These are phyloP conservation scores for Imleria badia DNA, from an alignment of 768 basidiomycete genomes.

Conservation along the genomic window DNA sequence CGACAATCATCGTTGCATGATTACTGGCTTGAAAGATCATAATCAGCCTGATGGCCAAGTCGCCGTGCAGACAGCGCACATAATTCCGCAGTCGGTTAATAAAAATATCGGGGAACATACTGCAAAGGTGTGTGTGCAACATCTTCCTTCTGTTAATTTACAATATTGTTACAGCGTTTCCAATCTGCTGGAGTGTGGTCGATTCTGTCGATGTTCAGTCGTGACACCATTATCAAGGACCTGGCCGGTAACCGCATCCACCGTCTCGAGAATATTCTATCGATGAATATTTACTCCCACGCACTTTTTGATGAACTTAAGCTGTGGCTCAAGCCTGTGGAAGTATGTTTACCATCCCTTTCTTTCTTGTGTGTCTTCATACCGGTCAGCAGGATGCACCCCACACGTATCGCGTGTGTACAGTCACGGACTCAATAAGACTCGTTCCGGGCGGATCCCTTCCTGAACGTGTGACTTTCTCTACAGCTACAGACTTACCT, in stretches of 20 bases:
- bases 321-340: constrained; percentile 7
- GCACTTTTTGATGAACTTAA: neutral
- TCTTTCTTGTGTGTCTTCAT: neutral
- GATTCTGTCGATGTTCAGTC: neutral
- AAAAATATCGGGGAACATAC: neutral
- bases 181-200: neutral
- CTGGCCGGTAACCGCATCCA: neutral
- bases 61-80: neutral
- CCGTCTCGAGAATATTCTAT: neutral
- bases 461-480: neutral
- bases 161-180: neutral
- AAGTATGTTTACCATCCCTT: neutral
- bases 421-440: no score
- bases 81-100: neutral
- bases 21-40: neutral
- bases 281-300: neutral
- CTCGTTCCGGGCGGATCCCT: neutral
- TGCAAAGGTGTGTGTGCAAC: neutral
- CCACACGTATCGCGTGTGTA: neutral
- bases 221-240: neutral
- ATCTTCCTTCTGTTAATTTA: neutral
- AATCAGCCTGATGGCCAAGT: neutral
- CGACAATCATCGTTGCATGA: neutral
- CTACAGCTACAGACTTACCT: neutral
- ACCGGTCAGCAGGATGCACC: neutral